Evolutionary conservation across 257 asterid species (phyloP).

Genomic region (Avicennia marina): DNA sequence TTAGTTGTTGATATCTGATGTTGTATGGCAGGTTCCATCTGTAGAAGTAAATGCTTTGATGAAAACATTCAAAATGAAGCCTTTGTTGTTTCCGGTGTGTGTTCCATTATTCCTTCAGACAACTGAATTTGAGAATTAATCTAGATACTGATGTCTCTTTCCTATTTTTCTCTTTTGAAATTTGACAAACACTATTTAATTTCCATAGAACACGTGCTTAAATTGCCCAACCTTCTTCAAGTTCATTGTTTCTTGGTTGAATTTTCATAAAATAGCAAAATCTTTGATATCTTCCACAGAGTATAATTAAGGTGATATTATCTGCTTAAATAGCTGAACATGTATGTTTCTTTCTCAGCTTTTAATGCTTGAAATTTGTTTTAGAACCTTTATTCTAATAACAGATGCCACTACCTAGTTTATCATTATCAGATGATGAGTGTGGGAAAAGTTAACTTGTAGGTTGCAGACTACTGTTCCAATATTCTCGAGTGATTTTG

Average conservation of each 20-base stretch:
- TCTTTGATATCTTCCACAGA: not conserved
- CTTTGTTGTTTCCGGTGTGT: conserved; percentile 85
- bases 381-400: not conserved
- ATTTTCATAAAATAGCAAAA: conserved; percentile 2
- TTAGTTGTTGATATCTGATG: conserved; percentile 10
- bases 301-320: not conserved
- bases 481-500: not conserved
- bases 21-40: conserved; percentile 80
- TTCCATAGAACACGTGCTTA: not conserved
- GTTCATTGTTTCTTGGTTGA: conserved; percentile 12
- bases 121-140: conserved; percentile 16
- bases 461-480: not conserved
- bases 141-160: conserved; percentile 13
- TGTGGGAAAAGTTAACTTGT: not conserved
- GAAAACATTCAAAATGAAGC: conserved; percentile 98
- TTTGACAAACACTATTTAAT: conserved; percentile 5
- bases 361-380: not conserved
- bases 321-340: not conserved
- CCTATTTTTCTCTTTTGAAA: conserved; percentile 7
- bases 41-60: conserved; percentile 96
- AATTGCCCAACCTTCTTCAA: too few species aligned
- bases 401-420: not conserved
- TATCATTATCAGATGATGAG: not conserved
- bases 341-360: not conserved
- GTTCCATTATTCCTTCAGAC: conserved; percentile 17